Evolutionary conservation across 768 basidiomycete species (phyloP).

Genomic region (Filobasidium wieringae): DNA sequence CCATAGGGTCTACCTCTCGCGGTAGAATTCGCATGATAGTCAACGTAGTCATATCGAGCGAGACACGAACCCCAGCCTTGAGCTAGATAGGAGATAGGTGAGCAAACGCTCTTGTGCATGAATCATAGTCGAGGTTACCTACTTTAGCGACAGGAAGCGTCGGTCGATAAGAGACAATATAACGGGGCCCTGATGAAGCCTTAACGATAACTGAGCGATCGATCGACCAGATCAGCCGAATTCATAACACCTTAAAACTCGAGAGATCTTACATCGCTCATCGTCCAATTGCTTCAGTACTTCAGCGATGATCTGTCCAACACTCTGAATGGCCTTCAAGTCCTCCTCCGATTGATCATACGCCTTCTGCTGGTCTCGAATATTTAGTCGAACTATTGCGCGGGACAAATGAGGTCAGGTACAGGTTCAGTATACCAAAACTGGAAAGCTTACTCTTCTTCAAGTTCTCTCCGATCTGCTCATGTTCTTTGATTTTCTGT

Average conservation of each 20-base stretch:
- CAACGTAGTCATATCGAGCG: conserved; percentile 96
- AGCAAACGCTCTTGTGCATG: neutral
- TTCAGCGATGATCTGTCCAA: conserved; percentile 97
- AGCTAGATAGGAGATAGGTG: conserved; percentile 47
- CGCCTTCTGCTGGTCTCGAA: conserved; percentile 77
- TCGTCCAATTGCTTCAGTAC: conserved; percentile 98
- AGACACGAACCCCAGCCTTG: conserved; percentile 86
- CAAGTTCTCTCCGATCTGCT: conserved; percentile 68
- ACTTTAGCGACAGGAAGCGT: conserved; percentile 63
- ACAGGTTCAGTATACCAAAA: neutral
- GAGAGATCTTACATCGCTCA: conserved; percentile 82
- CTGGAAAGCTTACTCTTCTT: conserved; percentile 62
- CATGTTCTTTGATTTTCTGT: conserved; percentile 94
- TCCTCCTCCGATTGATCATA: conserved; percentile 96
- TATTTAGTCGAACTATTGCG: conserved; percentile 87
- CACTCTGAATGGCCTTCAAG: conserved; percentile 96
- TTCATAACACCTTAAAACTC: neutral
- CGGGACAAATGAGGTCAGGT: neutral
- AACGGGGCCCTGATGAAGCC: conserved; percentile 93
- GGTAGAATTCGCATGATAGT: conserved; percentile 98
- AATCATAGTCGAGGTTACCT: conserved; percentile 6
- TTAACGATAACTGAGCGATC: conserved; percentile 73
- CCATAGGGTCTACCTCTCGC: conserved; percentile 90
- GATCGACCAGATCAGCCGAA: neutral
- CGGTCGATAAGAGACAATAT: conserved; percentile 93